phyloP scores from a whole-genome alignment of 2,329 filamentous ascomycete species.

The Atkinsonella hypoxylon region DNA sequence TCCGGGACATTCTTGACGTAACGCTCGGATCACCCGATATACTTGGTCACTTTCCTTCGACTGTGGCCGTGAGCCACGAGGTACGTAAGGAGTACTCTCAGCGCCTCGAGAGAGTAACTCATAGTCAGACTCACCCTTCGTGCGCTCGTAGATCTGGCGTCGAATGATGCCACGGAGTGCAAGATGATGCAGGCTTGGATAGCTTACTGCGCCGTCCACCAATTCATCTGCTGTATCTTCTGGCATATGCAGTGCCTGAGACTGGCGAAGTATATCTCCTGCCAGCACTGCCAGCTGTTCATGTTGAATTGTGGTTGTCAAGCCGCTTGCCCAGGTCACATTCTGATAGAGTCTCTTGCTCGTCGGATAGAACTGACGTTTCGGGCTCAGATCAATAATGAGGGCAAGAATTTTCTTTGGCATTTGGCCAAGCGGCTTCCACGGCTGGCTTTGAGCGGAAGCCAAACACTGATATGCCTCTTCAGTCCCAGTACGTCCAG shows the following conservation, averaged over 20 bases:
- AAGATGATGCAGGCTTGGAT: neutral
- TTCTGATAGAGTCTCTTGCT: conserved; percentile 22
- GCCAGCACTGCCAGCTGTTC: conserved; percentile 22
- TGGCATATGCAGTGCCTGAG: conserved; percentile 16
- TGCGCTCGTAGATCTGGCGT: conserved; percentile 15
- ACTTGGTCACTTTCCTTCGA: neutral
- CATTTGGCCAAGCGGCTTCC: conserved; percentile 21
- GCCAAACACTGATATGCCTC: conserved; percentile 39
- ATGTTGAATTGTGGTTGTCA: conserved; percentile 25
- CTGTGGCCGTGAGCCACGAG: neutral
- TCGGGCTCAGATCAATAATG: neutral
- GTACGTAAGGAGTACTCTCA: neutral
- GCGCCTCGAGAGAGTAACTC: neutral
- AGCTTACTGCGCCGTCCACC: neutral
- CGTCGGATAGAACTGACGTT: conserved; percentile 24
- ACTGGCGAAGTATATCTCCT: conserved; percentile 17
- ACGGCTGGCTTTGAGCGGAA: conserved; percentile 39
- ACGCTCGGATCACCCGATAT: neutral
- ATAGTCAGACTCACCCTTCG: conserved; percentile 1
- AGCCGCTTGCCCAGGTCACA: conserved; percentile 18
- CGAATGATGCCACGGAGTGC: conserved; percentile 10
- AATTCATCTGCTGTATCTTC: neutral
- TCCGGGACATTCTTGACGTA: neutral
- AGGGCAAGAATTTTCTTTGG: neutral
- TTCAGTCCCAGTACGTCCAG: conserved; percentile 46